A percentile compares a stretch with the other conserved stretches of the same genome.
phyloP scores from a whole-genome alignment of 2,329 filamentous ascomycete genomes.

The Arthrobotrys iridis region DNA sequence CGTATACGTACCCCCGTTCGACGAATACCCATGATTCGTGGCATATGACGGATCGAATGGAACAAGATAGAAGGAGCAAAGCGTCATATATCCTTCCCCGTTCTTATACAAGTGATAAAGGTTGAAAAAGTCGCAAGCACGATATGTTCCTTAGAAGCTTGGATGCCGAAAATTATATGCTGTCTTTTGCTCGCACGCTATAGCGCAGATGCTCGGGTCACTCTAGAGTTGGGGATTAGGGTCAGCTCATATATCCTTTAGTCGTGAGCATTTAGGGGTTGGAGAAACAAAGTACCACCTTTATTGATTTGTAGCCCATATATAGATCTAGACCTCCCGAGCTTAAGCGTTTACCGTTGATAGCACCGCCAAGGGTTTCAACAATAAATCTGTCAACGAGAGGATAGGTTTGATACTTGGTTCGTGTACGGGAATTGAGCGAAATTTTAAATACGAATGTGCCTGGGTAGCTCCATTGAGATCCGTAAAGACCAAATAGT shows the following conservation, averaged over 20 bases:
- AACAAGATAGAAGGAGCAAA: slow-evolving; percentile 41
- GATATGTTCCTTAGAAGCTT: not conserved
- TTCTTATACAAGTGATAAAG: slow-evolving; percentile 37
- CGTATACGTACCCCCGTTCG: slow-evolving; percentile 58
- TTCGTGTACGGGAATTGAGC: not conserved
- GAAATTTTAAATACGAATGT: slow-evolving; percentile 8
- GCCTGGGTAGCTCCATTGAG: slow-evolving; percentile 20
- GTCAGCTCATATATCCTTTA: not conserved
- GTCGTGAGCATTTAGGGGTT: not conserved
- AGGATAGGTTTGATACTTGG: not conserved
- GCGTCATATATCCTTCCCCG: slow-evolving; percentile 11
- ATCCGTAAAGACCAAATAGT: slow-evolving; percentile 14
- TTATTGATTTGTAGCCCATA: slow-evolving; percentile 20
- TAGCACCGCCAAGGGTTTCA: slow-evolving; percentile 11
- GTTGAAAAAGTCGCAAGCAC: slow-evolving; percentile 41
- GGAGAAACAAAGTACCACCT: slow-evolving; percentile 7
- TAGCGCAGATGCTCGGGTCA: slow-evolving; percentile 11
- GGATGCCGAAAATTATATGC: slow-evolving; percentile 19
- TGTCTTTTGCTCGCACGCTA: slow-evolving; percentile 26
- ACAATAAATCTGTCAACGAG: slow-evolving; percentile 2
- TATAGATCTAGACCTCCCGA: slow-evolving; percentile 23
- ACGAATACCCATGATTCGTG: slow-evolving; percentile 24
- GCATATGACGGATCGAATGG: slow-evolving; percentile 15
- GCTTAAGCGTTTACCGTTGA: slow-evolving; percentile 17
- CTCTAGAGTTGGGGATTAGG: not conserved